phyloP scores from a whole-genome alignment of 2,329 filamentous ascomycete species.

The Akanthomyces lecanii region DNA sequence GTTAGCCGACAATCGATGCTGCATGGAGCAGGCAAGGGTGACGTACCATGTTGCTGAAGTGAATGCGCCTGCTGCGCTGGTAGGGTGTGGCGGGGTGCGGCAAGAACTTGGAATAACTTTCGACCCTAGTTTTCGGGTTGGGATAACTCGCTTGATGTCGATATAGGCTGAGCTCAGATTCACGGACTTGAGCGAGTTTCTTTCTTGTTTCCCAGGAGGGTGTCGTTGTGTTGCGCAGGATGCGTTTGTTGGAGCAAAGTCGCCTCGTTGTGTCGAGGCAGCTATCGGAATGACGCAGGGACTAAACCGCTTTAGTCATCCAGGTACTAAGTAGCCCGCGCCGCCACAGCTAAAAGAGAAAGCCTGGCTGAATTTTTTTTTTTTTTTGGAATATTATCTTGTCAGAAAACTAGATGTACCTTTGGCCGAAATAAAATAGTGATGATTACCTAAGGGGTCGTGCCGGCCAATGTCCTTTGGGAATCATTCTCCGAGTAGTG shows the following conservation, averaged over 20 bases:
- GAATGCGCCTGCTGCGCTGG: not conserved
- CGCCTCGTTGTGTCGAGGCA: slow-evolving; percentile 15
- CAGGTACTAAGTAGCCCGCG: not conserved
- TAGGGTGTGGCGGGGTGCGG: not conserved
- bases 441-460: not conserved
- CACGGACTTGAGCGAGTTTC: not conserved
- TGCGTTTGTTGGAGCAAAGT: not conserved
- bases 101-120: not conserved
- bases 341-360: not conserved
- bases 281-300: slow-evolving; percentile 20
- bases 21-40: not conserved
- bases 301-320: slow-evolving; percentile 17
- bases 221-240: not conserved
- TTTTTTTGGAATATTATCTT: not conserved
- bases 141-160: not conserved
- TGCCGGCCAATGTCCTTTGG: not conserved
- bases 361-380: not conserved
- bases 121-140: not conserved
- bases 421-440: not conserved
- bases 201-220: not conserved
- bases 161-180: not conserved
- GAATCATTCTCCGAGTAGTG: not conserved
- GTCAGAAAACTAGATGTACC: not conserved
- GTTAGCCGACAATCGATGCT: not conserved
- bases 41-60: slow-evolving; percentile 9